Percentiles rank a stretch among this genome's conserved stretches.
Conservation (phyloP, 75 land plant genomes). For the Cunninghamia lanceolata region DNA sequence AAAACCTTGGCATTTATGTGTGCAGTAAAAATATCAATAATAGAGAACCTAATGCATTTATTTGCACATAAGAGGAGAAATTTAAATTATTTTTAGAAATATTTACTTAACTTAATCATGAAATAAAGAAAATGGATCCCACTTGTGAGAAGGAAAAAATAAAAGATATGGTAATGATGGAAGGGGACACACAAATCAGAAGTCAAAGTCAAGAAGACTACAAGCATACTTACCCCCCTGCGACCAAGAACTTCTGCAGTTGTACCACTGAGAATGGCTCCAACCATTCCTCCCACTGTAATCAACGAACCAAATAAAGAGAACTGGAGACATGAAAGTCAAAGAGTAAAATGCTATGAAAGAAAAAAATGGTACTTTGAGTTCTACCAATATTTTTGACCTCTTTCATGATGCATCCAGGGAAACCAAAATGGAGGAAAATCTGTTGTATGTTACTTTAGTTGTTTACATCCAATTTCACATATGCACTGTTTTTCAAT, state of each 20-base stretch:
- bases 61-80: not conserved
- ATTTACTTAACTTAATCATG: not conserved
- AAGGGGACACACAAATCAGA: not conserved
- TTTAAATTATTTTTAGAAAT: not conserved
- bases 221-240: constrained; percentile 19
- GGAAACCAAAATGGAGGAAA: not conserved
- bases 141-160: not conserved
- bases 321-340: constrained; percentile 15
- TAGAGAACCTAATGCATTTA: not conserved
- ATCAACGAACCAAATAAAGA: constrained; percentile 31
- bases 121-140: not conserved
- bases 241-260: constrained; percentile 30
- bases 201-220: not conserved
- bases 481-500: not conserved
- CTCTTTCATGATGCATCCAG: not conserved
- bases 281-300: constrained; percentile 27
- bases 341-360: not conserved
- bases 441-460: not conserved
- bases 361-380: not conserved
- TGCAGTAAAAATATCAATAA: not conserved
- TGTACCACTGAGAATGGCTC: constrained; percentile 27
- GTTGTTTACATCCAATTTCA: not conserved
- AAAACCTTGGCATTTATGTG: no score
- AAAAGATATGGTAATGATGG: not conserved
- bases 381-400: not conserved